Evolutionary conservation across 192 early-diverging fungal genomes (phyloP).

Genomic region (Backusella tuberculispora): DNA sequence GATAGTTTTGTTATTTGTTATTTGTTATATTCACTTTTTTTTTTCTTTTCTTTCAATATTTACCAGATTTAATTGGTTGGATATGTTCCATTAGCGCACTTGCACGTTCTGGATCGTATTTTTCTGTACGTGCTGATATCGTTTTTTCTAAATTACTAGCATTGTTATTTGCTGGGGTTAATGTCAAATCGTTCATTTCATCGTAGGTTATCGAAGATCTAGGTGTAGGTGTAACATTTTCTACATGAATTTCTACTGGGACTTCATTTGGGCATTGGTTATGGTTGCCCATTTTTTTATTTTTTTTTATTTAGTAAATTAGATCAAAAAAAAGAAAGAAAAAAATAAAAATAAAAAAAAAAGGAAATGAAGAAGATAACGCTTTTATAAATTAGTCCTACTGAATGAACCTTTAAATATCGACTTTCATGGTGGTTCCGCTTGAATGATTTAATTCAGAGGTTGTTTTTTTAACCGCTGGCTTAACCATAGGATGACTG

Average conservation of each 20-base stretch:
- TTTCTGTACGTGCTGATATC: conserved; percentile 6
- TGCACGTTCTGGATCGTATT: conserved; percentile 1
- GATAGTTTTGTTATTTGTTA: not conserved
- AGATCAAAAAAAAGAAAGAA: not conserved
- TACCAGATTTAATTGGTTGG: not conserved
- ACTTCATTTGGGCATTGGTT: not conserved
- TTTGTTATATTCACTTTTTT: not conserved
- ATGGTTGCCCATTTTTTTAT: not conserved
- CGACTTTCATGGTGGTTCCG: conserved; percentile 1
- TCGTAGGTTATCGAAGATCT: conserved; percentile 16
- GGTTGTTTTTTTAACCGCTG: conserved; percentile 3
- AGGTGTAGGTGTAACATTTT: conserved; percentile 7
- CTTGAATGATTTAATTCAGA: conserved; percentile 7
- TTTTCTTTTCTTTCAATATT: not conserved
- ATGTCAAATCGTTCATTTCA: not conserved
- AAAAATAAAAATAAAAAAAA: not conserved
- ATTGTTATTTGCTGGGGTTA: not conserved
- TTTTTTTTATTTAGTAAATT: too few species aligned
- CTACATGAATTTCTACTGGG: not conserved
- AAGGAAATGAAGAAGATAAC: not conserved
- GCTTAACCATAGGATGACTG: not conserved
- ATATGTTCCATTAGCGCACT: not conserved
- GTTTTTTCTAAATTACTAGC: not conserved
- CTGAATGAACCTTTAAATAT: conserved; percentile 4
- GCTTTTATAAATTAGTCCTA: not conserved